Evolutionary conservation across 140 eudicot species (phyloP).

Genomic region (Oenanthe javanica): DNA sequence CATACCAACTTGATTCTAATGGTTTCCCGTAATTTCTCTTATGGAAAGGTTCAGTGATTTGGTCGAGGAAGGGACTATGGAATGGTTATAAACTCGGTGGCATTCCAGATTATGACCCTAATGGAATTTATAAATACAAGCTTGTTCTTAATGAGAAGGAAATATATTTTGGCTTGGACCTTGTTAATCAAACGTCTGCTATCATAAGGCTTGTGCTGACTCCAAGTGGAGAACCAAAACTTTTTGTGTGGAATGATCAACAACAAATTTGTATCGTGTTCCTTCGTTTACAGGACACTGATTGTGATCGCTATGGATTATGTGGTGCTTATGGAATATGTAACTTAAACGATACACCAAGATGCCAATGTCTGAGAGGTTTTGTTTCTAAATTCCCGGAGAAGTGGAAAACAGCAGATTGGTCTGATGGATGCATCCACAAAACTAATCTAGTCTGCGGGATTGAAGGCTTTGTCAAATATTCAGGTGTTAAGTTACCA

Average conservation of each 20-base stretch:
- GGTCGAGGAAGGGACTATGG: not conserved
- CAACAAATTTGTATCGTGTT: not conserved
- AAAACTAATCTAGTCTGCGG: not conserved
- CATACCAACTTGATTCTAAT: not conserved
- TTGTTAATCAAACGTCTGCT: not conserved
- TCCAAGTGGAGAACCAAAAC: not conserved
- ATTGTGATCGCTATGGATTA: not conserved
- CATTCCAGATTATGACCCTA: not conserved
- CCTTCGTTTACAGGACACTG: not conserved
- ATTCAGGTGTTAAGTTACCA: not conserved
- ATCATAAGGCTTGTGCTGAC: not conserved
- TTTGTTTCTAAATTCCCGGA: not conserved
- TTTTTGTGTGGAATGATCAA: not conserved
- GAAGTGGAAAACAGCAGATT: not conserved
- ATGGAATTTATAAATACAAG: not conserved
- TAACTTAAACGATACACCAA: not conserved
- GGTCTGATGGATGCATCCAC: constrained; percentile 5
- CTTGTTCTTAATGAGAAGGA: not conserved
- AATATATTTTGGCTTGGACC: not conserved
- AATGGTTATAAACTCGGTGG: not conserved
- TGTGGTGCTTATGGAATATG: not conserved
- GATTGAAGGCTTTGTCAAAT: not conserved
- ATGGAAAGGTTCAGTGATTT: not conserved
- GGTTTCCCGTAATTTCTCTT: not conserved
- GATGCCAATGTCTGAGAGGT: not conserved